phyloP scores from a whole-genome alignment of 495 filamentous ascomycete species.

The Xylaria flabelliformis region DNA sequence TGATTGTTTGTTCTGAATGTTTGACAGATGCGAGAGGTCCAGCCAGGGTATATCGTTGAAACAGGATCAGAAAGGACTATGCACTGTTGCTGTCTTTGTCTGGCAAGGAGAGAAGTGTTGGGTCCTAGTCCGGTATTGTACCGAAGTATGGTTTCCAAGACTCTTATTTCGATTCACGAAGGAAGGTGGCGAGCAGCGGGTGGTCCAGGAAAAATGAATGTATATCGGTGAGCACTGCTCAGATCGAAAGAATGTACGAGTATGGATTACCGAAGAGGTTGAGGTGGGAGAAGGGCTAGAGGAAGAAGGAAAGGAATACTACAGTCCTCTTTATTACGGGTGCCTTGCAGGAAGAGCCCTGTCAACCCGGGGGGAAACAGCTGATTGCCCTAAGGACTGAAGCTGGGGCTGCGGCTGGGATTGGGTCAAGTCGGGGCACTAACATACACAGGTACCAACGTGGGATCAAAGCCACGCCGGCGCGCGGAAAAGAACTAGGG shows the following conservation, averaged over 20 bases:
- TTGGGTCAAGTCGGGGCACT: background rate
- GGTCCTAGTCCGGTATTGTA: background rate
- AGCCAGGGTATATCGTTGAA: constrained; percentile 27
- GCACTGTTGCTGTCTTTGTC: constrained; percentile 10
- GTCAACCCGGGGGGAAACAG: constrained; percentile 6
- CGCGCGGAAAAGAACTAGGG: background rate
- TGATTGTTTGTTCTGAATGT: constrained; percentile 2
- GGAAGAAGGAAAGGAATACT: constrained; percentile 4
- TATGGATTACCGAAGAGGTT: constrained; percentile 35
- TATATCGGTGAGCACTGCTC: constrained; percentile 48
- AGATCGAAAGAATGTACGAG: constrained; percentile 47
- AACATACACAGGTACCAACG: background rate
- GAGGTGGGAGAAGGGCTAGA: constrained; percentile 29
- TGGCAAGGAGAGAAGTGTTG: constrained; percentile 3
- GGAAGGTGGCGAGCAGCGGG: constrained; percentile 38
- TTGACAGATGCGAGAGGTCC: constrained; percentile 22
- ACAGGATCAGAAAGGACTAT: constrained; percentile 19
- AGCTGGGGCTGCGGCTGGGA: constrained; percentile 12
- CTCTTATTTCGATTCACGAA: constrained; percentile 33
- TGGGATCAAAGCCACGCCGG: background rate
- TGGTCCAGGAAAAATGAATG: constrained; percentile 42
- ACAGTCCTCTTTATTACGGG: constrained; percentile 12
- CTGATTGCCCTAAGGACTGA: constrained; percentile 21
- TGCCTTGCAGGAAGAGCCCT: constrained; percentile 9
- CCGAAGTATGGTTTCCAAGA: background rate